Evolutionary conservation across 1,139 yeast species (phyloP), one percentile per base, ranked within the genome.

Genomic region (Hansenula sp.): DNA sequence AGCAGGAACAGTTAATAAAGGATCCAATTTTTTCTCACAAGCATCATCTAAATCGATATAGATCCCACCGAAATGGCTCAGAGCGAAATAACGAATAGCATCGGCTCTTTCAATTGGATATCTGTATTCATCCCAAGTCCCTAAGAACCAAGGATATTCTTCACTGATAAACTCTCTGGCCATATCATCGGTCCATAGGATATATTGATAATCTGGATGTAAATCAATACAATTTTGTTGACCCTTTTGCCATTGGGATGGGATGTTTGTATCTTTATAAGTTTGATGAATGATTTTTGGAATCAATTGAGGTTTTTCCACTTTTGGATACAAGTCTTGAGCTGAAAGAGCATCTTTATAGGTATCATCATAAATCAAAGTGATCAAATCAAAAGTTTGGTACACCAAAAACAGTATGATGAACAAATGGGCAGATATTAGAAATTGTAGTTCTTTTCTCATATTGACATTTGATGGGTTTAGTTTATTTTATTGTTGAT

Each of bases 241-340:
- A 21, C 96, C 90, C 3, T 75, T 75, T 53, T 69, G 68, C 98
- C 98, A 90, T 45, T 77, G 71, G 39, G 80, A 88, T 3, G 97
- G 98, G 25, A 90, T 77, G 24, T 80, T 76, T 18, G 69, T 76
- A 25, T 86, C 84, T 63, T 88, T 90, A 67, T 90, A 90, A 15
- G 97, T 90, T 65, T 90, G 98, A 62, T 90, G 98, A 46, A 90
- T 89, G 61, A 90, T 89, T 59, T 85, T 87, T 33, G 98, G 98
- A 41, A 90, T 87, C 40, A 82, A 59, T 47, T 72, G 71, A 12
- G 79, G 79, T 51, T 67, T 67, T 30, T 67, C 67, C 13, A 68
- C 70, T 32, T 64, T 59, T 5, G 65, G 67, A 41, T 67, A 67
- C 46, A 85, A 63, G 52, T 86, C 94, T 30, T 71, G 67, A 46